Evolutionary conservation across 495 filamentous ascomycete species (phyloP).

Genomic region (Talaromyces stipitatus): DNA sequence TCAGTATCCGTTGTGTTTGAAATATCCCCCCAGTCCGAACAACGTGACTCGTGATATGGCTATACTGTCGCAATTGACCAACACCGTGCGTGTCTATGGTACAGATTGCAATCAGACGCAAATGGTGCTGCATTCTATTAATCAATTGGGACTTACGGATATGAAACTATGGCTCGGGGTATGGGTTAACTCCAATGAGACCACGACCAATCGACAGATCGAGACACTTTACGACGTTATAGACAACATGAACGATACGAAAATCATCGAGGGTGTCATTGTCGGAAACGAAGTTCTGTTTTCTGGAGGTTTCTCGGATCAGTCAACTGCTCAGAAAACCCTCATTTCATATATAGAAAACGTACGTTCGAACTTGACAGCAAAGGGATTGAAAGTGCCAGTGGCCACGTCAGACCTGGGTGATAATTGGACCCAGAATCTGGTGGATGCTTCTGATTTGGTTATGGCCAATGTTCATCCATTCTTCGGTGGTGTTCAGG

Average conservation of each 20-base stretch:
- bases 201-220: constrained; percentile 77
- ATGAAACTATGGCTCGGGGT: constrained; percentile 96
- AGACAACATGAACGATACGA: constrained; percentile 53
- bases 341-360: constrained; percentile 58
- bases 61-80: constrained; percentile 84
- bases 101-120: constrained; percentile 98
- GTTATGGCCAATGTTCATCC: constrained; percentile 98
- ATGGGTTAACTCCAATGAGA: constrained; percentile 80
- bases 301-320: constrained; percentile 18
- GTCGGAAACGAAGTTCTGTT: constrained; percentile 94
- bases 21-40: constrained; percentile 76
- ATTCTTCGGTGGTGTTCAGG: constrained; percentile 81
- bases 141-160: constrained; percentile 60
- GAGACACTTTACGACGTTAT: constrained; percentile 74
- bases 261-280: constrained; percentile 75
- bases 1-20: constrained; percentile 80
- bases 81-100: constrained; percentile 84
- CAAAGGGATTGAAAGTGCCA: constrained; percentile 55
- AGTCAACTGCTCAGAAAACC: constrained; percentile 57
- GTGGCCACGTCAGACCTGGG: constrained; percentile 90
- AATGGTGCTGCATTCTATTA: constrained; percentile 82
- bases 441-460: constrained; percentile 66
- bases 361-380: constrained; percentile 65
- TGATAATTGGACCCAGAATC: constrained; percentile 67
- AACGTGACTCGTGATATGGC: constrained; percentile 91